phyloP scores from a whole-genome alignment of 2,329 filamentous ascomycete species.

The Hypomyces perniciosus region DNA sequence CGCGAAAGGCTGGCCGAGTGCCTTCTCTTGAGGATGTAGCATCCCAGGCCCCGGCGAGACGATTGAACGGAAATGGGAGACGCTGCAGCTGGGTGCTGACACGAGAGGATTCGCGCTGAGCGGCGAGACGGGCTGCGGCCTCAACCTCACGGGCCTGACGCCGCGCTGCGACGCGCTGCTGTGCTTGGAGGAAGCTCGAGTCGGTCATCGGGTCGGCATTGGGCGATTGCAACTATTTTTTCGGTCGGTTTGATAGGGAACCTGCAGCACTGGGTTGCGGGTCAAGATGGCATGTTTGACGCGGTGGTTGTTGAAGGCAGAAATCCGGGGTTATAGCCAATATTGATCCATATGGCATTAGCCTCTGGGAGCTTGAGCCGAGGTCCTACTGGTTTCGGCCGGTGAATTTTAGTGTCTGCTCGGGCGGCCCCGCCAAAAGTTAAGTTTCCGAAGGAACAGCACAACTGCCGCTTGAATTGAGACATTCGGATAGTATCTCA shows the following conservation, averaged over 20 bases:
- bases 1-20: conserved; percentile 79
- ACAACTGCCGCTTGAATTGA: neutral
- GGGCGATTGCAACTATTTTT: neutral
- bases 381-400: conserved; percentile 13
- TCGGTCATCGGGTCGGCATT: conserved; percentile 41
- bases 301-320: neutral
- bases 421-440: neutral
- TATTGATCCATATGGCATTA: neutral
- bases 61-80: conserved; percentile 58
- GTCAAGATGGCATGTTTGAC: conserved; percentile 6
- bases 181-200: conserved; percentile 77
- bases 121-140: conserved; percentile 49
- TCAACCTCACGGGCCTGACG: conserved; percentile 69
- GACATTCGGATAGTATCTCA: no score
- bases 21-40: conserved; percentile 67
- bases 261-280: no score
- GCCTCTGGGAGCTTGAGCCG: conserved; percentile 3
- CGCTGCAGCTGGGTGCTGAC: conserved; percentile 50
- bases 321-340: conserved; percentile 2
- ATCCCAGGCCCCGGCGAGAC: conserved; percentile 60
- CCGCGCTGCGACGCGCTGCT: conserved; percentile 77
- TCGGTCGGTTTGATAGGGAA: neutral
- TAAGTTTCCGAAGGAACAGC: neutral
- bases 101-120: conserved; percentile 45
- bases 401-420: conserved; percentile 1